Evolutionary conservation across 1,139 yeast species (phyloP), one percentile per base, ranked within the genome.

Genomic region (Yamadazyma oceani): DNA sequence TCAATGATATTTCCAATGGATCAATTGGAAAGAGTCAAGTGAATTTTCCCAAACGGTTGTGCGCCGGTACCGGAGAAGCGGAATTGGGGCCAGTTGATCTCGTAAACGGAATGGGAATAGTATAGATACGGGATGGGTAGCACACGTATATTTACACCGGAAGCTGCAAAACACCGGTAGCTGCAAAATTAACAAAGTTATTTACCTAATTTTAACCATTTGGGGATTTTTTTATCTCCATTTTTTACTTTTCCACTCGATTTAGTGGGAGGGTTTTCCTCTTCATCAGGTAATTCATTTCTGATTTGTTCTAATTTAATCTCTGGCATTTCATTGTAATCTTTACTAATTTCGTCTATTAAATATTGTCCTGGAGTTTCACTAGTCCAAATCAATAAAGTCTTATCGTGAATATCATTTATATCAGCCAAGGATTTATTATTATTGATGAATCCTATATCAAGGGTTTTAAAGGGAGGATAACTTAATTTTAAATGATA

Each of bases 381-480:
- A 4, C 54, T 49, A 39, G 64, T 72, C 71, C 73, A 69, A 13
- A 70, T 62, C 26, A 71, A 52, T 9, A 63, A 45, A 3, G 65
- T 54, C 41, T 61, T 55, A 40, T 64, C 68, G 34, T 42, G 49
- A 17, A 70, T 68, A 9, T 63, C 64, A 1, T 60, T 58, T 26
- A 73, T 51, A 25, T 64, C 64, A 35, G 51, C 56, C 21, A 74
- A 64, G 13, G 51, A 42, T 17, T 58, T 48, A 36, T 60, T 58
- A 42, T 69, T 71, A 9, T 45, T 44, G 11, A 54, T 59, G 43
- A 67, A 68, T 3, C 61, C 55, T 31, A 58, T 41, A 6, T 51
- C 55, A 15, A 77, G 44, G 9, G 49, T 53, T 3, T 54, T 49
- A 42, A 73, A 71, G 4, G 85, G 85, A 26, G 76, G 77, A 40